A percentile compares a stretch with the other conserved stretches of the same genome.
phyloP scores from a whole-genome alignment of 2,329 filamentous ascomycete species.

The Myriangium duriaei region DNA sequence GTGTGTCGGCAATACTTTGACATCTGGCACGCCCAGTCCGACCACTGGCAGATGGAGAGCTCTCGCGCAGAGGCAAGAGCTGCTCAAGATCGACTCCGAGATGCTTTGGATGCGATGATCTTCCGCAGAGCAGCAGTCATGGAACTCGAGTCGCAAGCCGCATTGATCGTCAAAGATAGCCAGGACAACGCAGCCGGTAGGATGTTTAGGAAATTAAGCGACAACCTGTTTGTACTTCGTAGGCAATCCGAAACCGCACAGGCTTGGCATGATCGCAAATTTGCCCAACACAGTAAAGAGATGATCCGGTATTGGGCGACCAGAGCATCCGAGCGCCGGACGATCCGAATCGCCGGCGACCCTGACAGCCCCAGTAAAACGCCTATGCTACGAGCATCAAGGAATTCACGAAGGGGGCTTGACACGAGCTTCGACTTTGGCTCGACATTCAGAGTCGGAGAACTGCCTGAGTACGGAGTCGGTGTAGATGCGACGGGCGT shows the following conservation, averaged over 20 bases:
- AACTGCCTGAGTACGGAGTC: slow-evolving; percentile 4
- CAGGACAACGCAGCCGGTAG: slow-evolving; percentile 23
- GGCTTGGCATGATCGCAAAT: slow-evolving; percentile 40
- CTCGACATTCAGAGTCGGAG: slow-evolving; percentile 21
- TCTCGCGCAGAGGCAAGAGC: not conserved
- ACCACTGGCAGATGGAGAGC: not conserved
- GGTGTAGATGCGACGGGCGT: not conserved
- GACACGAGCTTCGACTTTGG: slow-evolving; percentile 15
- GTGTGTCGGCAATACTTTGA: not conserved
- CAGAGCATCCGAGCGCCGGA: slow-evolving; percentile 24
- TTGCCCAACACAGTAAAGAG: slow-evolving; percentile 41
- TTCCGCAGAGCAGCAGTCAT: slow-evolving; percentile 16
- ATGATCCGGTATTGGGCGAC: slow-evolving; percentile 45
- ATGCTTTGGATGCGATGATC: slow-evolving; percentile 23
- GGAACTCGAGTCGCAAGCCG: slow-evolving; percentile 3
- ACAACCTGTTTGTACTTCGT: slow-evolving; percentile 43
- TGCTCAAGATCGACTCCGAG: slow-evolving; percentile 19
- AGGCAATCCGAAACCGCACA: slow-evolving; percentile 40
- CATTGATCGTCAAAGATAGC: slow-evolving; percentile 30
- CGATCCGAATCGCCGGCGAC: slow-evolving; percentile 11
- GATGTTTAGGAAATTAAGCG: slow-evolving; percentile 42
- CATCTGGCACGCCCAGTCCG: not conserved
- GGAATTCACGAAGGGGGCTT: slow-evolving; percentile 2
- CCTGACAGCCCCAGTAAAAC: slow-evolving; percentile 9
- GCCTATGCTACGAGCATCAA: not conserved